Evolutionary conservation across 495 filamentous ascomycete species (phyloP).

Genomic region (Gamarada debralockiae): DNA sequence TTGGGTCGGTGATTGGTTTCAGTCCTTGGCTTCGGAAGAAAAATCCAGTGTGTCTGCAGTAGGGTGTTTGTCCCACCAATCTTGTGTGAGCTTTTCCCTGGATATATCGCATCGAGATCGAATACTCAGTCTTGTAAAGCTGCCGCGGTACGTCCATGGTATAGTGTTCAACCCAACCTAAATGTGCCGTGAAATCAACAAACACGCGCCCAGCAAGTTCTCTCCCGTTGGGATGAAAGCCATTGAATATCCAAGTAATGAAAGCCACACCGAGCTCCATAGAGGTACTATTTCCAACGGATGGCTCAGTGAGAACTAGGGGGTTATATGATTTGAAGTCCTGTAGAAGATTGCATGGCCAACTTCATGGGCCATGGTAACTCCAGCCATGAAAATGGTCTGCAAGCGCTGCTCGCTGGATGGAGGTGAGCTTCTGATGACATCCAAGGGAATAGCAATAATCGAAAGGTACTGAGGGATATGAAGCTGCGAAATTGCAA

Average conservation of each 20-base stretch:
- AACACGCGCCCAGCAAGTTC: neutral
- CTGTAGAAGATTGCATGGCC: conserved; percentile 10
- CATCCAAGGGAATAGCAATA: too few species aligned
- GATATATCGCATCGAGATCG: conserved; percentile 4
- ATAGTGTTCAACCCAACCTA: conserved; percentile 1
- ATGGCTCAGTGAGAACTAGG: neutral
- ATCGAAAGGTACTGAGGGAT: too few species aligned
- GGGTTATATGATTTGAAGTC: conserved; percentile 10
- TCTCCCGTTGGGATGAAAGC: conserved; percentile 5
- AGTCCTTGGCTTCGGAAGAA: conserved; percentile 1
- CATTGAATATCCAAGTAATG: conserved; percentile 9
- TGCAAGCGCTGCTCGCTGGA: conserved; percentile 9
- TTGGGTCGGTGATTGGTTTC: neutral
- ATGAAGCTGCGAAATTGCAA: too few species aligned
- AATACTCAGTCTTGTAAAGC: conserved; percentile 7
- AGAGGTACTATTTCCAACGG: conserved; percentile 5
- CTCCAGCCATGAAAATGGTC: conserved; percentile 10
- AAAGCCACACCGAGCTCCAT: conserved; percentile 10
- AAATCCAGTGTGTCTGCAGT: neutral
- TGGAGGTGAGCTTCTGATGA: neutral
- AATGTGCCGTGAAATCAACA: neutral
- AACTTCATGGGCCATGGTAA: conserved; percentile 19
- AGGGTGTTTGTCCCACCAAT: neutral
- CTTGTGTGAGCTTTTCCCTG: neutral
- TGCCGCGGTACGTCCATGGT: neutral